phyloP scores from a whole-genome alignment of 2,329 filamentous ascomycete species.

The Phoma sp. region DNA sequence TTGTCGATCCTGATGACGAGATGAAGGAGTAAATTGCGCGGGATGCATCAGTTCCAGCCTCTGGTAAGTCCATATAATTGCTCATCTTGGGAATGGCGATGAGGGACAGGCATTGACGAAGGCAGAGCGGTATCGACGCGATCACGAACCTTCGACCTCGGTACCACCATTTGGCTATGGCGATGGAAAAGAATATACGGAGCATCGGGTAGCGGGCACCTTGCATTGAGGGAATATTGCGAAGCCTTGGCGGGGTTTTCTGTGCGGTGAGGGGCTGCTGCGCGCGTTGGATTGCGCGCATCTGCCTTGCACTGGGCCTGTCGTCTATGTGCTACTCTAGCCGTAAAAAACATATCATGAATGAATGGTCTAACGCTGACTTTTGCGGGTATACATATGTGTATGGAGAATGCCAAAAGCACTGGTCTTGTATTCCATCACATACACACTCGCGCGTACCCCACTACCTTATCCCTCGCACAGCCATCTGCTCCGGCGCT shows the following conservation, averaged over 20 bases:
- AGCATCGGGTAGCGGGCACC: constrained; percentile 35
- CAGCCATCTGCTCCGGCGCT: too few species aligned
- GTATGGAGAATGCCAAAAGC: too few species aligned
- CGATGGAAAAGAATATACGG: constrained; percentile 20
- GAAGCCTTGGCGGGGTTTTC: constrained; percentile 35
- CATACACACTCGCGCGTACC: too few species aligned
- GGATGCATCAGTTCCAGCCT: constrained; percentile 16
- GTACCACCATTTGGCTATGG: constrained; percentile 11
- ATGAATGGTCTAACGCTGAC: constrained; percentile 7
- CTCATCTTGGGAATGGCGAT: too few species aligned
- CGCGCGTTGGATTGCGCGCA: constrained; percentile 17
- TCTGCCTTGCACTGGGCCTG: constrained; percentile 6
- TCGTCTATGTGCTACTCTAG: constrained; percentile 21
- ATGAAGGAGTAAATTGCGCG: constrained; percentile 64
- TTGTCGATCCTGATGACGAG: constrained; percentile 69
- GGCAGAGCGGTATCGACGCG: constrained; percentile 25
- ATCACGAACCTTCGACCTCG: constrained; percentile 27
- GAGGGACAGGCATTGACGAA: constrained; percentile 4
- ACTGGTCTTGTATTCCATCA: too few species aligned
- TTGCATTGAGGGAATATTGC: constrained; percentile 8
- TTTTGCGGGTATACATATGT: too few species aligned
- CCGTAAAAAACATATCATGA: constrained; percentile 18
- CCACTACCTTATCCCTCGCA: too few species aligned
- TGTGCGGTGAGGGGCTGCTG: constrained; percentile 24
- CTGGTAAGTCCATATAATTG: constrained; percentile 24